Evolutionary conservation across 169 alveolate genomes (phyloP).

Genomic region (Plasmodium coatneyi): DNA sequence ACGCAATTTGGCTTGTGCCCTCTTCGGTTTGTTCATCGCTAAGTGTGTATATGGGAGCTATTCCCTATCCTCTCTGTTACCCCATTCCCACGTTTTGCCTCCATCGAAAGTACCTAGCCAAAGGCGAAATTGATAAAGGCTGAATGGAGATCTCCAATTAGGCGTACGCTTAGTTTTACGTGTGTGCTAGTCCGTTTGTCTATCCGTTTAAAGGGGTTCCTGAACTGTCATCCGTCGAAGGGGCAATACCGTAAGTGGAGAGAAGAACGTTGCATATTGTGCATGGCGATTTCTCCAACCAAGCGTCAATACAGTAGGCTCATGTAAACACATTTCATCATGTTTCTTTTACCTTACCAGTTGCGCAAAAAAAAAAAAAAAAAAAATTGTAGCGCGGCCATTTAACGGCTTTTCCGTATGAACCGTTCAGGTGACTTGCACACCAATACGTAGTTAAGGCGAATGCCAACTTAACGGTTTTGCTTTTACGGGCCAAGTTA

Average conservation of each 20-base stretch:
- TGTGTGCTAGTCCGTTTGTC: background rate
- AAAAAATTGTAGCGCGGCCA: background rate
- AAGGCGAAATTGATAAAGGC: background rate
- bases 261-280: background rate
- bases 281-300: background rate
- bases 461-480: background rate
- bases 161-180: background rate
- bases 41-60: background rate
- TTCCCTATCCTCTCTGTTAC: background rate
- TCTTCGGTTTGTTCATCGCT: background rate
- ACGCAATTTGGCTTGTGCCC: background rate
- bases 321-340: background rate
- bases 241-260: background rate
- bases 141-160: background rate
- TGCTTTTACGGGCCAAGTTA: background rate
- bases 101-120: background rate
- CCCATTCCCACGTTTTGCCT: background rate
- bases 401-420: background rate
- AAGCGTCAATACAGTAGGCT: background rate
- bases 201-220: background rate
- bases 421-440: background rate
- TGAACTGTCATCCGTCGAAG: background rate
- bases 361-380: background rate
- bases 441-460: background rate
- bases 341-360: background rate